phyloP scores from a whole-genome alignment of 2,329 filamentous ascomycete species.

The Endoconidiophora polonica region DNA sequence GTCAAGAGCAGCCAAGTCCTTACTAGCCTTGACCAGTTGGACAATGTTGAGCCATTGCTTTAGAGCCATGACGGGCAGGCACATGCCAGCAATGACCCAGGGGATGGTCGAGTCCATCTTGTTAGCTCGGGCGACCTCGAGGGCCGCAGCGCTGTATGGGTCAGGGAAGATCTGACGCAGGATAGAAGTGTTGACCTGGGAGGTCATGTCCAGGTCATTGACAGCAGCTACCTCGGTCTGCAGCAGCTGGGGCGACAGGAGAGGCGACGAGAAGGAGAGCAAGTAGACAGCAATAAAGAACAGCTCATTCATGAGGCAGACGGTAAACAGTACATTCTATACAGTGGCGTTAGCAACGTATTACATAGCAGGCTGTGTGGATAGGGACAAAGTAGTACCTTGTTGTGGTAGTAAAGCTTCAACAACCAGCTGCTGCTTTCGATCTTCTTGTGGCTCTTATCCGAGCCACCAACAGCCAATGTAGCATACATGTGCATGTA shows the following conservation, averaged over 20 bases:
- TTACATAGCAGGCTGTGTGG: background rate
- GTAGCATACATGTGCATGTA: constrained; percentile 99
- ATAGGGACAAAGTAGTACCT: constrained; percentile 38
- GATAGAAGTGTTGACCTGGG: constrained; percentile 50
- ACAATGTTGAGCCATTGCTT: constrained; percentile 94
- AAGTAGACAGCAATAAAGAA: constrained; percentile 99
- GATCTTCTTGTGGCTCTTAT: constrained; percentile 82
- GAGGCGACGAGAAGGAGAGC: constrained; percentile 85
- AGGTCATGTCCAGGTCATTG: constrained; percentile 41
- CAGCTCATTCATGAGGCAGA: constrained; percentile 80
- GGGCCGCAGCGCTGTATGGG: constrained; percentile 79
- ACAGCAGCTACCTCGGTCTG: constrained; percentile 22
- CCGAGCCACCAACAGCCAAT: constrained; percentile 65
- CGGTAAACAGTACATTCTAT: constrained; percentile 76
- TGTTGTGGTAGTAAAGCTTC: constrained; percentile 95
- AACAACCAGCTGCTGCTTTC: constrained; percentile 77
- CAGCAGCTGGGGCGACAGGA: constrained; percentile 70
- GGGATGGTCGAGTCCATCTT: constrained; percentile 61
- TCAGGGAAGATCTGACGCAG: constrained; percentile 67
- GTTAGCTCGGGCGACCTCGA: constrained; percentile 85
- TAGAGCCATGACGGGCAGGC: constrained; percentile 69
- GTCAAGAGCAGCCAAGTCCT: constrained; percentile 88
- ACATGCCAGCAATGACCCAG: constrained; percentile 62
- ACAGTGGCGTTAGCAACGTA: background rate
- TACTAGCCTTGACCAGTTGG: constrained; percentile 83